Evolutionary conservation across 208 protist species (phyloP).

Genomic region (Strigomonas galati): DNA sequence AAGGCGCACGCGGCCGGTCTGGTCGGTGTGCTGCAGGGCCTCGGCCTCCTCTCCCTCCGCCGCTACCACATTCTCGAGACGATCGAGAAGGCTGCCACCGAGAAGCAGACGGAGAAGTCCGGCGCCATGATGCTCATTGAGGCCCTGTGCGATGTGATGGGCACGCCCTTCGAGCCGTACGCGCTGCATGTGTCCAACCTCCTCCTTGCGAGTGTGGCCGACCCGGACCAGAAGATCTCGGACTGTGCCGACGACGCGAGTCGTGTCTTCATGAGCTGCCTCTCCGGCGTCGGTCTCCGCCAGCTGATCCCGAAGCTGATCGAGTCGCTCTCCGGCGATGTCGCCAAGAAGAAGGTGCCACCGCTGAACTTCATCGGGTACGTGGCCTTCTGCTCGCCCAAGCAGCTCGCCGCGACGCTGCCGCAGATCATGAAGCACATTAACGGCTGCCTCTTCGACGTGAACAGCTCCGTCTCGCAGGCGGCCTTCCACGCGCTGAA

Average conservation of each 20-base stretch:
- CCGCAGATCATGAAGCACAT: conserved; percentile 91
- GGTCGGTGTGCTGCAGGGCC: conserved; percentile 79
- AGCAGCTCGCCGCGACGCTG: conserved; percentile 86
- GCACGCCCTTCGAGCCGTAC: conserved; percentile 83
- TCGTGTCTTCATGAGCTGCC: conserved; percentile 69
- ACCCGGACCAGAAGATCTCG: conserved; percentile 78
- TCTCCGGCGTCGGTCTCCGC: conserved; percentile 82
- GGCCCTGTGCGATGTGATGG: conserved; percentile 77
- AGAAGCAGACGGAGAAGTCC: conserved; percentile 74
- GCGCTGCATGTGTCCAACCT: conserved; percentile 65
- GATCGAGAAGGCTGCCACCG: conserved; percentile 51
- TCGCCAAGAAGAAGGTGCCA: conserved; percentile 78
- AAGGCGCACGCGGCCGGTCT: conserved; percentile 90
- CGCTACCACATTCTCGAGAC: conserved; percentile 71
- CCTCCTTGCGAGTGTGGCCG: conserved; percentile 79
- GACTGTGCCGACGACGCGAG: conserved; percentile 88
- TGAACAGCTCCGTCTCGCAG: conserved; percentile 80
- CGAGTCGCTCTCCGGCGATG: conserved; percentile 50
- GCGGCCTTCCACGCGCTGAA: conserved; percentile 81
- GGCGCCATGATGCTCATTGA: conserved; percentile 88
- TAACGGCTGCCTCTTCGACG: conserved; percentile 81
- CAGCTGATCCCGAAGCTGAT: conserved; percentile 86
- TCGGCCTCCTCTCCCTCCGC: conserved; percentile 66
- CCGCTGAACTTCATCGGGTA: conserved; percentile 90
- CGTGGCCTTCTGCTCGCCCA: conserved; percentile 89